These are phyloP conservation scores for Carex myosuroides DNA, from an alignment of 176 grass and related monocot species.

Conservation along the genomic window DNA sequence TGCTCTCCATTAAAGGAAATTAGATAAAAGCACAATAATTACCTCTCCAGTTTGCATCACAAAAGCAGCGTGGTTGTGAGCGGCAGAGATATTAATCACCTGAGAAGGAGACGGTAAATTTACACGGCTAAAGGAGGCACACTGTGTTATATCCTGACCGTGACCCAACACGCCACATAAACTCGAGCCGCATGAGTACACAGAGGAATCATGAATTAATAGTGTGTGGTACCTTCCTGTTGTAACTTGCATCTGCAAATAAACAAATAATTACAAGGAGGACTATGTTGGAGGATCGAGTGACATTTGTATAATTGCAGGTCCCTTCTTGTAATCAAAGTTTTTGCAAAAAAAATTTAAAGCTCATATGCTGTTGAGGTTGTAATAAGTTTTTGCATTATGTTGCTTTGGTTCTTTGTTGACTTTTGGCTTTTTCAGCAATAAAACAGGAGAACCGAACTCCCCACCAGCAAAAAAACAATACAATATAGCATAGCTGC, in stretches of 20 bases:
- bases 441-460: no score
- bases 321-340: no score
- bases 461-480: no score
- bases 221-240: conserved; percentile 98
- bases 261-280: neutral
- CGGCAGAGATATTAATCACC: conserved; percentile 83
- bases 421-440: no score
- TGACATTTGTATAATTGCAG: no score
- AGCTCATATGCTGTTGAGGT: no score
- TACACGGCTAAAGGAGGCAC: conserved; percentile 65
- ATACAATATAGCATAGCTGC: conserved; percentile 25
- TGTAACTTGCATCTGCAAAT: conserved; percentile 94
- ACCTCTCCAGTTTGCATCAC: conserved; percentile 91
- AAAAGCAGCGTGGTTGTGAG: conserved; percentile 92
- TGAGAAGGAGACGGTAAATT: conserved; percentile 69
- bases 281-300: no score
- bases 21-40: conserved; percentile 19
- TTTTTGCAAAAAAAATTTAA: no score
- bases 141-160: conserved; percentile 91
- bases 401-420: no score
- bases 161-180: conserved; percentile 98
- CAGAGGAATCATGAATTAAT: conserved; percentile 85
- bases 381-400: no score
- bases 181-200: conserved; percentile 96
- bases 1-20: neutral